Conservation (phyloP, 805 yeast species). For the Candida krabiensis region DNA sequence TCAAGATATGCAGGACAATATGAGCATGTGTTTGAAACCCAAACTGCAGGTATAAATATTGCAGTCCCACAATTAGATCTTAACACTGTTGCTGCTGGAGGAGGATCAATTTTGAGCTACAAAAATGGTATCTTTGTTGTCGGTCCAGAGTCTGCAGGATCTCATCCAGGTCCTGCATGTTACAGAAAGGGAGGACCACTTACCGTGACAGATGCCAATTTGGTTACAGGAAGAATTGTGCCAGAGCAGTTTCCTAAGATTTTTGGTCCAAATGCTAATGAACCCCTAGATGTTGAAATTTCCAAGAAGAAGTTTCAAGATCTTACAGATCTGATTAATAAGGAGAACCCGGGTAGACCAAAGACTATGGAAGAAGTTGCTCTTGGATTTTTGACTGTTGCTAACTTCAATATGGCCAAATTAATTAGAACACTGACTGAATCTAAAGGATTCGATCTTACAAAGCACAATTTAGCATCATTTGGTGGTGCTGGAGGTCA, state of each 20-base stretch:
- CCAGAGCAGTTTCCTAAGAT: constrained; percentile 73
- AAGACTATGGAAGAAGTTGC: constrained; percentile 66
- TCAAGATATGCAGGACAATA: constrained; percentile 61
- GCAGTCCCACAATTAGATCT: constrained; percentile 77
- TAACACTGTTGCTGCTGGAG: constrained; percentile 56
- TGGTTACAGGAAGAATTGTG: constrained; percentile 62
- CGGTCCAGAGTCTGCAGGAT: constrained; percentile 79
- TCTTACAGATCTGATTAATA: constrained; percentile 54
- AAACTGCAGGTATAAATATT: constrained; percentile 62
- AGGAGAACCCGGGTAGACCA: constrained; percentile 27
- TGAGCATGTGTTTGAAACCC: constrained; percentile 44
- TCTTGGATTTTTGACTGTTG: constrained; percentile 71
- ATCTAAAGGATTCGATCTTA: constrained; percentile 64
- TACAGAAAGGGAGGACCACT: constrained; percentile 79
- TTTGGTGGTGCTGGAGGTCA: constrained; percentile 92
- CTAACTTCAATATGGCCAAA: constrained; percentile 77
- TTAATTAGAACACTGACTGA: constrained; percentile 78
- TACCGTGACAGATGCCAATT: constrained; percentile 78
- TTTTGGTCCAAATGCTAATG: constrained; percentile 73
- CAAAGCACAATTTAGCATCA: constrained; percentile 66
- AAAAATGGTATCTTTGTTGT: constrained; percentile 68
- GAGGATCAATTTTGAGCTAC: constrained; percentile 45
- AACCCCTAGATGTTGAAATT: constrained; percentile 56
- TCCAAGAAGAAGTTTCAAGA: constrained; percentile 50
- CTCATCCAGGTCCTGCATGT: constrained; percentile 84